Evolutionary conservation across 2,329 filamentous ascomycete species (phyloP).

Genomic region (Exophiala mesophila): DNA sequence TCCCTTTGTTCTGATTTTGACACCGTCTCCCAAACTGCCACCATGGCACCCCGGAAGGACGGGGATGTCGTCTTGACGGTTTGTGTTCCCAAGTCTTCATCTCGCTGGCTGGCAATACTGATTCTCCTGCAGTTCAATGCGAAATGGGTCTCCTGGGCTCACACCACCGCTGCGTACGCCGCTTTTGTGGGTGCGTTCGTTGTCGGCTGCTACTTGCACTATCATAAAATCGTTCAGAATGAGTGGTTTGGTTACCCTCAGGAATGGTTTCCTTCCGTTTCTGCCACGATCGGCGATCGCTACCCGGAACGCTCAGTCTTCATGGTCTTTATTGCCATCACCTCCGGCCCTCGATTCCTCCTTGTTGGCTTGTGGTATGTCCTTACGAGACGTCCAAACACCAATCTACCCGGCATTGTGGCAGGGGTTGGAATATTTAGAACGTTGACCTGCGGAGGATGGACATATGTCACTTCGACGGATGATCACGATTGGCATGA

Average conservation of each 20-base stretch:
- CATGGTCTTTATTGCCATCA: conserved; percentile 94
- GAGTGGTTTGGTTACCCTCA: conserved; percentile 91
- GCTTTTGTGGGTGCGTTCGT: conserved; percentile 84
- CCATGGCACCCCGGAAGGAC: conserved; percentile 60
- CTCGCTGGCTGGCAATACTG: background rate
- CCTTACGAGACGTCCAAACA: conserved; percentile 70
- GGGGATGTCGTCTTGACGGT: conserved; percentile 59
- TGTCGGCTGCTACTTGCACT: conserved; percentile 77
- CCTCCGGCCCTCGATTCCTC: conserved; percentile 86
- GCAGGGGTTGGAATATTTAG: conserved; percentile 76
- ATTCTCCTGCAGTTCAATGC: conserved; percentile 61
- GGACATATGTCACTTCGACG: conserved; percentile 97
- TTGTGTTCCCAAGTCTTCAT: conserved; percentile 26
- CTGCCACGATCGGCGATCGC: conserved; percentile 92
- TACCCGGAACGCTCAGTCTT: conserved; percentile 97
- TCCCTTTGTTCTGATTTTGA: conserved; percentile 24
- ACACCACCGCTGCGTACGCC: conserved; percentile 74
- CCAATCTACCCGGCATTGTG: conserved; percentile 73
- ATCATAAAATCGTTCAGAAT: conserved; percentile 95
- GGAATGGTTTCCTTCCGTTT: conserved; percentile 96
- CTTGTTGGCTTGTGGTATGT: conserved; percentile 91
- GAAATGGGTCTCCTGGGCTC: conserved; percentile 83
- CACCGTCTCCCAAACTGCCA: too few species aligned
- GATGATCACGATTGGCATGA: conserved; percentile 99
- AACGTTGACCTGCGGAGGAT: conserved; percentile 90